A percentile compares a stretch with the other conserved stretches of the same genome.
phyloP scores from a whole-genome alignment of 177 flowering plant species.

The Tripterygium wilfordii region DNA sequence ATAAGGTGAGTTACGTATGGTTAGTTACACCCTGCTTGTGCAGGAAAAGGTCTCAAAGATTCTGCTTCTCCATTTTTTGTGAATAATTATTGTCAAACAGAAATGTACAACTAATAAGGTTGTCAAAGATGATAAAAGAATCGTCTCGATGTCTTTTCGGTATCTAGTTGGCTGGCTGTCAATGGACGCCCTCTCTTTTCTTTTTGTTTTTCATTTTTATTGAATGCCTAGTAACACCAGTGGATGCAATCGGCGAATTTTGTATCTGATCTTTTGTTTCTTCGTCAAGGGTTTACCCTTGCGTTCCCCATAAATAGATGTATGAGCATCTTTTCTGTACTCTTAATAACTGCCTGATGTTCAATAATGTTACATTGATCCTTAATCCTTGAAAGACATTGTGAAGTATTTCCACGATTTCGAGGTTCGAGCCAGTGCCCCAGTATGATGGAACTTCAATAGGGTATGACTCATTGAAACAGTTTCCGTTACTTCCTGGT shows the following conservation, averaged over 20 bases:
- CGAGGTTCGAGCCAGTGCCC: constrained; percentile 77
- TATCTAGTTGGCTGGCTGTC: too few species aligned
- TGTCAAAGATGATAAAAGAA: constrained; percentile 75
- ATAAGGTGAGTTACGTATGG: too few species aligned
- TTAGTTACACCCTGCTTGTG: background rate
- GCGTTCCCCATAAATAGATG: constrained; percentile 70
- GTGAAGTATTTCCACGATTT: constrained; percentile 52
- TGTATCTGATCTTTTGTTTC: constrained; percentile 70
- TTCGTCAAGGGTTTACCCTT: constrained; percentile 79
- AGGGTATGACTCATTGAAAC: constrained; percentile 73
- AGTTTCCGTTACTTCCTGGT: constrained; percentile 63
- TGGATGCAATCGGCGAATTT: constrained; percentile 88
- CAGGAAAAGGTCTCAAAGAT: too few species aligned
- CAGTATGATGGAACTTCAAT: constrained; percentile 56
- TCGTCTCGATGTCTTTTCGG: too few species aligned
- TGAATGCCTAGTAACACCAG: constrained; percentile 97
- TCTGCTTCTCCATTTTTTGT: background rate
- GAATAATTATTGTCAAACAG: constrained; percentile 1
- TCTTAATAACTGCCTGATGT: constrained; percentile 85
- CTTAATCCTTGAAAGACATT: constrained; percentile 36
- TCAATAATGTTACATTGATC: constrained; percentile 53
- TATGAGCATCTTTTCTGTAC: constrained; percentile 79
- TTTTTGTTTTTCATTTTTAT: constrained; percentile 97
- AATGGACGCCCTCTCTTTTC: too few species aligned
- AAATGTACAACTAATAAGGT: constrained; percentile 49